phyloP scores from a whole-genome alignment of 78 protist species.

The Dictyostelium purpureum region DNA sequence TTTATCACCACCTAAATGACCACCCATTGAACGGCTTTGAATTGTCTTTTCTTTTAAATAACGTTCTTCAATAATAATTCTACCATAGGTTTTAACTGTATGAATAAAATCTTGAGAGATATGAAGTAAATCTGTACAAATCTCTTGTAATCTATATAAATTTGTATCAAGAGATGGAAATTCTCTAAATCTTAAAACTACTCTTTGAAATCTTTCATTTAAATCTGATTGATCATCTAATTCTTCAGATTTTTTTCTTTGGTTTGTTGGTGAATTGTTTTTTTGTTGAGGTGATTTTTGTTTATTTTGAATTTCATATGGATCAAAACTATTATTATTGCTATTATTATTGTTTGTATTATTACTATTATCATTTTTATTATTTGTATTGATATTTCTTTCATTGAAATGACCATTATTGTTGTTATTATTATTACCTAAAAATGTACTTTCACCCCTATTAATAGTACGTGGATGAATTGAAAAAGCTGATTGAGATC shows the following conservation, averaged over 20 bases:
- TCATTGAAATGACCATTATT: not conserved
- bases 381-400: not conserved
- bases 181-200: constrained; percentile 58
- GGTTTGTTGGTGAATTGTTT: not conserved
- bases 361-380: not conserved
- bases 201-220: constrained; percentile 72
- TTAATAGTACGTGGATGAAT: not conserved
- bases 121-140: constrained; percentile 70
- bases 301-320: constrained; percentile 9
- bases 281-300: not conserved
- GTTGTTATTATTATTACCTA: not conserved
- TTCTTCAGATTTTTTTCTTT: not conserved
- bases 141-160: constrained; percentile 60
- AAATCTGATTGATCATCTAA: constrained; percentile 23
- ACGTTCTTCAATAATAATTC: constrained; percentile 84
- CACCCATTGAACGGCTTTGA: constrained; percentile 57
- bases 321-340: not conserved
- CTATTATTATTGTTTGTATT: not conserved
- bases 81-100: constrained; percentile 82
- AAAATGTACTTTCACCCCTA: not conserved
- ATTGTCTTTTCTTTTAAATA: constrained; percentile 82
- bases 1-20: constrained; percentile 83
- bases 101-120: constrained; percentile 85
- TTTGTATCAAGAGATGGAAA: constrained; percentile 74
- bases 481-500: not conserved